Evolutionary conservation across 2,329 filamentous ascomycete species (phyloP).

Genomic region (Leptographium procerum): DNA sequence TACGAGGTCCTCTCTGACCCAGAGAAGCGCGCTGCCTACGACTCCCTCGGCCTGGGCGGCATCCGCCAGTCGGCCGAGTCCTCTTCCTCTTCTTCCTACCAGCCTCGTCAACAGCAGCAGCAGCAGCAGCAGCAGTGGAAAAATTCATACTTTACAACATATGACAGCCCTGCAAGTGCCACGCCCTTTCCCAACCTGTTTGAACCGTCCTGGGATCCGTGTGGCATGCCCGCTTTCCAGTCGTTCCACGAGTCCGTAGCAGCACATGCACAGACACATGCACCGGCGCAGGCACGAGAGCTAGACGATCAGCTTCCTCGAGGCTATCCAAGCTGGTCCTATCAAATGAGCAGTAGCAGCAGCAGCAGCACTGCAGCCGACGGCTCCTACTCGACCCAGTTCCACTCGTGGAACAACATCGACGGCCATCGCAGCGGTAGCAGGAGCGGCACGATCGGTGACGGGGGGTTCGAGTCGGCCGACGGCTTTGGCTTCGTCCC

Average conservation of each 20-base stretch:
- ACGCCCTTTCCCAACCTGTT: background rate
- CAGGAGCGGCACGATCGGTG: background rate
- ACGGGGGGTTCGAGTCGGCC: background rate
- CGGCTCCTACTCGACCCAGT: conserved; percentile 5
- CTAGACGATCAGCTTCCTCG: too few species aligned
- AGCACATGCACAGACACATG: too few species aligned
- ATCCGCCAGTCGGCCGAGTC: conserved; percentile 64
- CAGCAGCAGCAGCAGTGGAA: background rate
- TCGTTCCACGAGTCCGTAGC: too few species aligned
- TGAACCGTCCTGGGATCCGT: background rate
- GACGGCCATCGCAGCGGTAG: conserved; percentile 7
- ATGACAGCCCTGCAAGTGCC: background rate
- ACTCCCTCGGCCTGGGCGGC: conserved; percentile 88
- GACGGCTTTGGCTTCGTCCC: background rate
- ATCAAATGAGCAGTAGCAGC: conserved; percentile 47
- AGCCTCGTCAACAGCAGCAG: background rate
- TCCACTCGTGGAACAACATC: conserved; percentile 8
- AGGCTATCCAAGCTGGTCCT: conserved; percentile 6
- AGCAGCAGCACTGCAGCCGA: background rate
- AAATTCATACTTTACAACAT: too few species aligned
- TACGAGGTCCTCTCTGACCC: conserved; percentile 97
- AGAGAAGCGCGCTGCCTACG: conserved; percentile 90
- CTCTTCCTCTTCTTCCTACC: background rate
- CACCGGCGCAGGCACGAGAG: too few species aligned
- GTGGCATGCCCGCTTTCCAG: too few species aligned